Base-by-base conservation (phyloP, 164 flowering plant species). In the Saururus chinensis region DNA sequence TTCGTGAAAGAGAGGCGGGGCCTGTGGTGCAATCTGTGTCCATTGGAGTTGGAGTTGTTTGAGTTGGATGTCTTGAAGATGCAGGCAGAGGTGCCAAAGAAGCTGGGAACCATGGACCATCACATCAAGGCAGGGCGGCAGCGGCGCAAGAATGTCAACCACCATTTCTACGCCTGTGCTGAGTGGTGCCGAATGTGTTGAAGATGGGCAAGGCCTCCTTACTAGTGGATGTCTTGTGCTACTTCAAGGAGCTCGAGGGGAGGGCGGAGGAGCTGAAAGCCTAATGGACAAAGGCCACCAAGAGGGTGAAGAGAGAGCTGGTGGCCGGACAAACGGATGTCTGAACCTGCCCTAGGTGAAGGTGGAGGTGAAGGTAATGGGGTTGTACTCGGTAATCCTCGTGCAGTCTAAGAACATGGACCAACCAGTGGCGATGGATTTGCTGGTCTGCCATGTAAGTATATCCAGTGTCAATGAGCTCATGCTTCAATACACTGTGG, bases 201-300 rank as follows among this genome's bases (percentile, higher is more conserved):
- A 92, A 88, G 60, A 92, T 89, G 96, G 98, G 89, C 75, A 92
- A 92, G 66, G 98, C 98, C 0, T 92, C 98, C 4, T 82, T 92
- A 8, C 84, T 92, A 0, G 92, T 89, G 0, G 98, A 92, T 60
- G 96, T 96, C 16, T 80, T 89, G 66, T 59, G 87, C 13, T 92
- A 87, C 73, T 89, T 92, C n/a, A n/a, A n/a, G n/a, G n/a, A n/a
- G n/a, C n/a, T n/a, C n/a, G n/a, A n/a, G n/a, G n/a, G n/a, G n/a
- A 89, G 87, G 77, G 79, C 87, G 12, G 93, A 84, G 22, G 81
- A 66, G 0, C 40, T 89, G 69, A 75, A 70, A 61, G 25, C 67
- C 59, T 77, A 84, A 65, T 4, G 80, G 62, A 84, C 80, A 76
- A 79, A 75, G 51, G 25, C 21, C n/a, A n/a, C n/a, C n/a, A n/a